phyloP scores from a whole-genome alignment of 2,329 filamentous ascomycete species.

The Pseudocercospora macadamiae region DNA sequence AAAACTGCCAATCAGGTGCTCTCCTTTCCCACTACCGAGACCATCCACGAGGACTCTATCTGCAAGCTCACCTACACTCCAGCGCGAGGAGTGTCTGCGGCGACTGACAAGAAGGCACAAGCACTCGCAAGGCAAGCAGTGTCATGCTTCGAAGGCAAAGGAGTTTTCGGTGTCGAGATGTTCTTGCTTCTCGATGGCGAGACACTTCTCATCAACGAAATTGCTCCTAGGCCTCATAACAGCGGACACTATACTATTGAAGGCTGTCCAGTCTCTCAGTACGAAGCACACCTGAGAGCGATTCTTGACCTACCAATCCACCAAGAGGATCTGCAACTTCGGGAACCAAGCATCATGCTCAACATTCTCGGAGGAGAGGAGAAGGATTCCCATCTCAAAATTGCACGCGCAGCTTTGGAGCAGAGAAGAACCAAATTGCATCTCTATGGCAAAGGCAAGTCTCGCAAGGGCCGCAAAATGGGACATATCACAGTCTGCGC shows the following conservation, averaged over 20 bases:
- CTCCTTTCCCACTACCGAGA: constrained; percentile 89
- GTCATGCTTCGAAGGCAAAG: constrained; percentile 78
- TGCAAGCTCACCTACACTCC: constrained; percentile 92
- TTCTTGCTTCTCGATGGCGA: constrained; percentile 74
- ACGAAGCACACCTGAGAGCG: constrained; percentile 83
- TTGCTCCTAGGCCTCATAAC: constrained; percentile 83
- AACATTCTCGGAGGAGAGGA: constrained; percentile 75
- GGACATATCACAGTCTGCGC: constrained; percentile 87
- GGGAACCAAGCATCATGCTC: constrained; percentile 71
- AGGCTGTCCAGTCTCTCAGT: constrained; percentile 86
- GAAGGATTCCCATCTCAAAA: constrained; percentile 64
- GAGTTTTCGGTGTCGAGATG: constrained; percentile 96
- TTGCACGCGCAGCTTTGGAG: constrained; percentile 60
- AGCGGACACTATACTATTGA: constrained; percentile 96
- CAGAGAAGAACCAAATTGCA: constrained; percentile 68
- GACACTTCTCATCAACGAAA: constrained; percentile 78
- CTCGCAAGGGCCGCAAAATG: constrained; percentile 89
- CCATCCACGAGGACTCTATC: constrained; percentile 91
- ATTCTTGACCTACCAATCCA: constrained; percentile 71
- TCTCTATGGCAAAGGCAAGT: constrained; percentile 85
- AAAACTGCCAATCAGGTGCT: constrained; percentile 76
- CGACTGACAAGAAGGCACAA: constrained; percentile 68
- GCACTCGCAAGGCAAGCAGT: constrained; percentile 79
- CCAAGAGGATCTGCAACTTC: constrained; percentile 57
- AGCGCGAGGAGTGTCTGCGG: constrained; percentile 68